A percentile compares a stretch with the other conserved stretches of the same genome.
Evolutionary conservation across 495 filamentous ascomycete species (phyloP).

Genomic region (Neurospora sp.): DNA sequence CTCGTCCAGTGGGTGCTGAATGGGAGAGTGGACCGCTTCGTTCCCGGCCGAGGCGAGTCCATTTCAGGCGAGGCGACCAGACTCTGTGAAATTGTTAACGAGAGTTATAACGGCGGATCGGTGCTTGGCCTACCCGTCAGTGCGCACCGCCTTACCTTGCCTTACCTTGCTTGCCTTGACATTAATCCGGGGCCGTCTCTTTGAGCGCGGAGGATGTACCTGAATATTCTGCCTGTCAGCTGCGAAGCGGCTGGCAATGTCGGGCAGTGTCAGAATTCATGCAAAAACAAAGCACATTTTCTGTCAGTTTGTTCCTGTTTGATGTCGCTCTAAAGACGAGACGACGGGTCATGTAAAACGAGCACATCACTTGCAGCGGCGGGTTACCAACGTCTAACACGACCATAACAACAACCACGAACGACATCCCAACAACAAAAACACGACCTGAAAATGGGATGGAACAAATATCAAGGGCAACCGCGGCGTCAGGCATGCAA

Average conservation of each 20-base stretch:
- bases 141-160: background rate
- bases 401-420: background rate
- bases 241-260: background rate
- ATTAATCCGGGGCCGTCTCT: background rate
- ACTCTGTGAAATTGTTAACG: background rate
- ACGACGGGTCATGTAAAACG: background rate
- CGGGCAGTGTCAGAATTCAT: background rate
- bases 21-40: background rate
- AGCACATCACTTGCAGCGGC: background rate
- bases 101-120: background rate
- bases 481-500: background rate
- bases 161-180: background rate
- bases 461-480: background rate
- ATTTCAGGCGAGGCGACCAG: background rate
- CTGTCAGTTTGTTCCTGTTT: background rate
- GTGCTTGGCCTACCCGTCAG: background rate
- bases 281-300: background rate
- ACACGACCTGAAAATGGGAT: background rate
- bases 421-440: background rate
- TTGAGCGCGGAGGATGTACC: background rate
- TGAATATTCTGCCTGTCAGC: background rate
- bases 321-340: background rate
- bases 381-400: background rate
- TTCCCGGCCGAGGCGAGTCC: background rate
- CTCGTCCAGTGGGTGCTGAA: background rate